Base-by-base conservation (phyloP, 495 filamentous ascomycete species). In the Xanthoparmelia taractica region DNA sequence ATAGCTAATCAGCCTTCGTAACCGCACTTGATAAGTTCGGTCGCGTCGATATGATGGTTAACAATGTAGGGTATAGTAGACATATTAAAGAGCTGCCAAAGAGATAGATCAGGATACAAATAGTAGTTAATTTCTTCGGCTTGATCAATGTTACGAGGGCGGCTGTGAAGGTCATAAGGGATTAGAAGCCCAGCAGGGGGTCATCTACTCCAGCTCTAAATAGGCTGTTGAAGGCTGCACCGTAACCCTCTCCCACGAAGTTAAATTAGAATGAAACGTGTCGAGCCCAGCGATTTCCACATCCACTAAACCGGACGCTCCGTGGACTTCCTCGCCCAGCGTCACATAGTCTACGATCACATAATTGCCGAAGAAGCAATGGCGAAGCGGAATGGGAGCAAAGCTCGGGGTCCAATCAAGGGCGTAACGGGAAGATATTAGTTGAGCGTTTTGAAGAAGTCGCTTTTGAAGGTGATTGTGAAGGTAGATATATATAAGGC, bases 391-490 rank as follows among this genome's bases (percentile, higher is more conserved):
- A 63, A 80, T 60, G 73, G n/a, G 73, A 74, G 67, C 5, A 75
- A 80, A 58, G 71, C 73, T 40, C 76, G 78, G n/a, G 78, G 78
- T 59, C 78, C 75, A 17, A 23, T 31, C 1, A 81, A 81, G 59
- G 78, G 70, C 2, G 76, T 75, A 8, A 69, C 75, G 43, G 77
- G 69, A 5, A 75, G 78, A 69, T 79, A 78, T 61, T 73, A 82
- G 50, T 63, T 82, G n/a, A 20, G 18, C 7, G 41, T n/a, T n/a
- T n/a, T n/a, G n/a, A n/a, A n/a, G n/a, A n/a, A n/a, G n/a, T n/a
- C n/a, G n/a, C n/a, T n/a, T n/a, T n/a, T n/a, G n/a, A n/a, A n/a
- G n/a, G n/a, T n/a, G n/a, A n/a, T n/a, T n/a, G n/a, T n/a, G n/a
- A n/a, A n/a, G n/a, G n/a, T n/a, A n/a, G n/a, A n/a, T n/a, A n/a